Conservation (phyloP, 2,329 filamentous ascomycete species). For the Myotisia sp. region DNA sequence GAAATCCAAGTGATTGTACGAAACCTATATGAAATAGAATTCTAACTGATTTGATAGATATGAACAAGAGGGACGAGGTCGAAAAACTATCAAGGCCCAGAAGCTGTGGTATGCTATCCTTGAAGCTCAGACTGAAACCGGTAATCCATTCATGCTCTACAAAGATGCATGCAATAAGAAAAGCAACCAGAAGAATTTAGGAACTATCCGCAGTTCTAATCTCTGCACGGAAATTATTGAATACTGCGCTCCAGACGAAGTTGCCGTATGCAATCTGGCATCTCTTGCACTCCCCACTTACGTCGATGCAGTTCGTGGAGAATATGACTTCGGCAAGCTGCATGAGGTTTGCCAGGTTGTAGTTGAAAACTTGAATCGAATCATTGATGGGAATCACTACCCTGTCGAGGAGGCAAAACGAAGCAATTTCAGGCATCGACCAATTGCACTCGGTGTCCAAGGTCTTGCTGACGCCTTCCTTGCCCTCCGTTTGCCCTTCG, state of each 20-base stretch:
- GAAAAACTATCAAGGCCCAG: constrained; percentile 86
- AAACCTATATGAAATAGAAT: neutral
- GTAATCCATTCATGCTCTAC: constrained; percentile 99
- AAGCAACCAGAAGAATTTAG: constrained; percentile 99
- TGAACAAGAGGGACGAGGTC: constrained; percentile 73
- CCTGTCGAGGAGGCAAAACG: constrained; percentile 86
- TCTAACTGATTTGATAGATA: constrained; percentile 43
- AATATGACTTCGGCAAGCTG: constrained; percentile 91
- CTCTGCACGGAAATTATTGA: constrained; percentile 98
- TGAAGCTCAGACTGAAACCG: constrained; percentile 96
- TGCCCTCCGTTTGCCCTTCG: constrained; percentile 88
- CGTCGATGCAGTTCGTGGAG: constrained; percentile 70
- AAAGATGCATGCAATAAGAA: constrained; percentile 97
- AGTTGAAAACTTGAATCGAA: constrained; percentile 90
- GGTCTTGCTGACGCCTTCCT: constrained; percentile 97
- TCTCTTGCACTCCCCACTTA: constrained; percentile 84
- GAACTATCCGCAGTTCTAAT: constrained; percentile 96
- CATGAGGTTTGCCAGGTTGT: constrained; percentile 89
- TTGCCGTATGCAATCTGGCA: constrained; percentile 94
- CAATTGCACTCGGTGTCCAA: constrained; percentile 91
- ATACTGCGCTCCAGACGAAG: constrained; percentile 93
- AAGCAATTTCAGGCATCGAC: constrained; percentile 94
- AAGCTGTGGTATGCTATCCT: constrained; percentile 99
- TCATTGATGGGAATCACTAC: constrained; percentile 97
- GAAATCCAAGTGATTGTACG: neutral